Evolutionary conservation across 345 rosid genomes (phyloP).

Genomic region (Pistacia atlantica): DNA sequence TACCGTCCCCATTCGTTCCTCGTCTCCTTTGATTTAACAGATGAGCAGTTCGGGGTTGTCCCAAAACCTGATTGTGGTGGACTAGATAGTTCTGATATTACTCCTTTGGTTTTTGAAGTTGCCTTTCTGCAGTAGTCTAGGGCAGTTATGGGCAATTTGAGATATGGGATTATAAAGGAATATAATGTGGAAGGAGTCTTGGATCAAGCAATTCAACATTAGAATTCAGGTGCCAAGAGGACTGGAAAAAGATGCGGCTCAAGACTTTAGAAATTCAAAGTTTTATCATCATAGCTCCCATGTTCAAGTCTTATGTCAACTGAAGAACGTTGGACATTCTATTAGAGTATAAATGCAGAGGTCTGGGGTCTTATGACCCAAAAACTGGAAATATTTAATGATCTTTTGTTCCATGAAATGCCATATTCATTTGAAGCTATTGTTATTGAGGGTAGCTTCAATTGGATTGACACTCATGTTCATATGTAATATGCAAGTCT

Average conservation of each 20-base stretch:
- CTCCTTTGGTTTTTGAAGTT: conserved; percentile 20
- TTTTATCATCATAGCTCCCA: neutral
- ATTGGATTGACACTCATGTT: neutral
- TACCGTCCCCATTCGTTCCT: neutral
- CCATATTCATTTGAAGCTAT: conserved; percentile 27
- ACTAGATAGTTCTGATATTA: neutral
- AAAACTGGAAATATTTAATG: conserved; percentile 18
- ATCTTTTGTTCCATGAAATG: conserved; percentile 24
- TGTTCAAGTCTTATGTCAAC: conserved; percentile 14
- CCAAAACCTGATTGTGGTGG: conserved; percentile 2
- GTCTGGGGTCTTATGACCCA: conserved; percentile 24
- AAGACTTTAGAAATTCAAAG: neutral
- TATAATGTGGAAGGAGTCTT: conserved; percentile 31
- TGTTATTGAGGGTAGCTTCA: conserved; percentile 27
- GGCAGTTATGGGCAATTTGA: conserved; percentile 3
- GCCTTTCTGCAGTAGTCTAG: conserved; percentile 22
- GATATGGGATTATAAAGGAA: conserved; percentile 32
- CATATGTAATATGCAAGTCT: no score
- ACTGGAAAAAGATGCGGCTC: neutral
- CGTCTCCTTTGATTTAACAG: conserved; percentile 28
- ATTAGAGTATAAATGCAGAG: conserved; percentile 22
- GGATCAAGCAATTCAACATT: conserved; percentile 31
- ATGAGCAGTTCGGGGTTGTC: conserved; percentile 28
- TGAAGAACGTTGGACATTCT: conserved; percentile 32
- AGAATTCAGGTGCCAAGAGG: conserved; percentile 24